phyloP scores from a whole-genome alignment of 805 yeast genomes.

The Ogataea zsoltii region DNA sequence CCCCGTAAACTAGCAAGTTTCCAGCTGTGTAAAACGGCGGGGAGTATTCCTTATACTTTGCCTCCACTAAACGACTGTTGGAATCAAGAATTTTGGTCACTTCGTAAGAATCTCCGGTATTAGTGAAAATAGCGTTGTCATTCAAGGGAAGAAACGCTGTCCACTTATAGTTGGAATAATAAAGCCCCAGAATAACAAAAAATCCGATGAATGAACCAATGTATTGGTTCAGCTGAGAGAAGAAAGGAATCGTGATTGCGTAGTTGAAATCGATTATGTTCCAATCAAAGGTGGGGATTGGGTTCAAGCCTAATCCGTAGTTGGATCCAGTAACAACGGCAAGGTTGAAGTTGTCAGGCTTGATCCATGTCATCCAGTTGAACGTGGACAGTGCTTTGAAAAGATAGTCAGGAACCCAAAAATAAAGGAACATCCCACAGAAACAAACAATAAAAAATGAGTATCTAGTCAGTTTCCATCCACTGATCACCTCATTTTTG shows the following conservation, averaged over 20 bases:
- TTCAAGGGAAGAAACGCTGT: conserved; percentile 54
- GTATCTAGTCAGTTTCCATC: conserved; percentile 60
- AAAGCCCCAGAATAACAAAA: conserved; percentile 54
- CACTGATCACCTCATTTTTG: conserved; percentile 47
- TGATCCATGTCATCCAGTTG: conserved; percentile 68
- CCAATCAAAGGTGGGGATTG: conserved; percentile 67
- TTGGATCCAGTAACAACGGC: conserved; percentile 65
- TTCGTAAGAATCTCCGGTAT: conserved; percentile 50
- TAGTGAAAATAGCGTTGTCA: conserved; percentile 49
- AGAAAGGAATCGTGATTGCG: conserved; percentile 64
- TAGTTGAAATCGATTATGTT: conserved; percentile 56
- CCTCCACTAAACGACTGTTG: conserved; percentile 43
- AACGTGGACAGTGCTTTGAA: conserved; percentile 60
- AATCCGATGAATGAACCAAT: conserved; percentile 53
- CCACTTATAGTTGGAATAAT: conserved; percentile 57
- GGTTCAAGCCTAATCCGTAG: conserved; percentile 64
- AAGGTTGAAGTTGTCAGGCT: conserved; percentile 57
- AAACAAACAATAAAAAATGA: conserved; percentile 47
- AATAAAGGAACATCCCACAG: conserved; percentile 38
- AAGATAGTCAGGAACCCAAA: conserved; percentile 62
- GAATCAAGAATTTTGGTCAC: conserved; percentile 47
- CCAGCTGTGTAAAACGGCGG: conserved; percentile 63
- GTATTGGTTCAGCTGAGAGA: conserved; percentile 43
- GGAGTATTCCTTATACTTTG: conserved; percentile 56
- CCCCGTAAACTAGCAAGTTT: conserved; percentile 60